Base-by-base conservation (phyloP, 2,329 filamentous ascomycete genomes). In the Triangularia setosa region DNA sequence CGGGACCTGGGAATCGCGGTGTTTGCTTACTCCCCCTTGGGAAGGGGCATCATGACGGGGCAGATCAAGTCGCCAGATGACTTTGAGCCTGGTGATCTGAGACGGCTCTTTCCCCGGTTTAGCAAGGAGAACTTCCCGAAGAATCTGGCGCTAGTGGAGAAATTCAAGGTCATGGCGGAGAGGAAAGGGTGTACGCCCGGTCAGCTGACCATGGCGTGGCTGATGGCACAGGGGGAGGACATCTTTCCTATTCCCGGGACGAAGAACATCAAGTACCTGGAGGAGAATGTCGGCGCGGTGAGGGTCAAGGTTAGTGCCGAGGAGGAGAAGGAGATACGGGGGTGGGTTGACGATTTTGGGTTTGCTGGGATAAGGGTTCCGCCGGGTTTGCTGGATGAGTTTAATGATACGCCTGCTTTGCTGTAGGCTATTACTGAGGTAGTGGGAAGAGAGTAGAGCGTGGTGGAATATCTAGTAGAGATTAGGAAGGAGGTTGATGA, bases 1-100 rank as follows among this genome's bases (percentile, higher is more conserved):
- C 78, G 79, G 52, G 79, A 81, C 66, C 76, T 80, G 3, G 80
- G 84, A 1, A 76, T 87, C 2, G 76, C 83, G 1, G 74, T 86
- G 3, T 79, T 90, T 1, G 81, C 84, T 1, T 88, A 87, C 74
- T 81, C 79, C 8, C 87, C 87, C 0, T 79, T 90, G 1, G 85
- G 84, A 1, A 79, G 85, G 0, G 86, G 87, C 14, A 73, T 89
- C 65, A 72, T 89, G 33, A 82, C 83, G 0, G 84, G 85, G 2
- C 71, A 73, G 8, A 79, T 83, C 70, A 76, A 76, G 30, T 78
- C 75, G 3, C 73, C 70, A 1, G 76, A 77, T 11, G 83, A 85
- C 67, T 77, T 87, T 56, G 77, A 77, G 2, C 75, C 77, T 11
- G 76, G 73, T 0, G 84, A 87, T 68, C 78, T 82, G 71, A 80